These are phyloP conservation scores for Monilinia vaccinii-corymbosi DNA, from an alignment of 2,329 filamentous ascomycete genomes.

Conservation along the genomic window DNA sequence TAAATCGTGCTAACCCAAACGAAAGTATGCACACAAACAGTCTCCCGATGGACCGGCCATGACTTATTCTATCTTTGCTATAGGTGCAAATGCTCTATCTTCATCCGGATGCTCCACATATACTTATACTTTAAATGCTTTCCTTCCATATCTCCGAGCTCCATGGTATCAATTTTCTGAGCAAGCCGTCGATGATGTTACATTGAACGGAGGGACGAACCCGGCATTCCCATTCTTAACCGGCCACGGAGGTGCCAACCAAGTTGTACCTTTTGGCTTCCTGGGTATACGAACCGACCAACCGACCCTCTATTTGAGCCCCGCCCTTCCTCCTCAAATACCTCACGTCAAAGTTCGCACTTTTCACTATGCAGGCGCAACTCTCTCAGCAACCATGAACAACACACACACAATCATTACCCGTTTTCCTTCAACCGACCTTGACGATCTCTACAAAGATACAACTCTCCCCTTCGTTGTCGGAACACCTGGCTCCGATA, in stretches of 20 bases:
- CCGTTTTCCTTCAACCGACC: conserved; percentile 39
- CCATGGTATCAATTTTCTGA: conserved; percentile 67
- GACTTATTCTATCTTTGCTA: conserved; percentile 63
- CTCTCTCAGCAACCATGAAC: conserved; percentile 52
- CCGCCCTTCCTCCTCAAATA: conserved; percentile 52
- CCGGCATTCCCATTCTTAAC: conserved; percentile 52
- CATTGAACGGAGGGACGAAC: conserved; percentile 42
- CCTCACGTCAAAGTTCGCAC: conserved; percentile 49
- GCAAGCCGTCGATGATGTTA: conserved; percentile 52
- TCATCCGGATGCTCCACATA: conserved; percentile 59
- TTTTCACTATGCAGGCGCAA: conserved; percentile 58
- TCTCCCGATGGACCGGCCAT: conserved; percentile 60
- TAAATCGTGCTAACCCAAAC: conserved; percentile 10
- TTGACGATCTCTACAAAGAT: conserved; percentile 48
- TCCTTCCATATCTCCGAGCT: conserved; percentile 52
- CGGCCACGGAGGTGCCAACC: conserved; percentile 59
- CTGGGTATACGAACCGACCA: conserved; percentile 53
- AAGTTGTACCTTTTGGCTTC: conserved; percentile 59
- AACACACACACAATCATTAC: conserved; percentile 54
- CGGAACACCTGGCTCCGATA: conserved; percentile 34
- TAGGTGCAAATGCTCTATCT: conserved; percentile 56
- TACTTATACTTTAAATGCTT: conserved; percentile 56
- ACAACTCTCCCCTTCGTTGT: conserved; percentile 50
- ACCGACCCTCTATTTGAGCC: conserved; percentile 52
- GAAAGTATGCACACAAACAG: conserved; percentile 56